Conservation (phyloP, 2,329 filamentous ascomycete species). For the Apiospora marii region DNA sequence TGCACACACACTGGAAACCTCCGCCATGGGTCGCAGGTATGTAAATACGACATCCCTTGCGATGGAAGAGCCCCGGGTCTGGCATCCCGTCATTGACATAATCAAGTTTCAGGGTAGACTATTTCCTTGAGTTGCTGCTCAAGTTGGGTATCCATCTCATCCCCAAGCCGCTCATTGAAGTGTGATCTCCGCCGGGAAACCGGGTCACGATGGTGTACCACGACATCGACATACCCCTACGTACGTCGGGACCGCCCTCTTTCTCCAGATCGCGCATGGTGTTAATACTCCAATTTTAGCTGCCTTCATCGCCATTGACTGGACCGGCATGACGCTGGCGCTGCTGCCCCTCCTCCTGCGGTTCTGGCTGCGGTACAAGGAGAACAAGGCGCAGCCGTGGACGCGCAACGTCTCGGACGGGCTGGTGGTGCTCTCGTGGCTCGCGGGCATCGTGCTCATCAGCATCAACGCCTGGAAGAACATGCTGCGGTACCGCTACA, state of each 20-base stretch:
- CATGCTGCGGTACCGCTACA: conserved; percentile 31
- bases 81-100: neutral
- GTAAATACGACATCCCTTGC: neutral
- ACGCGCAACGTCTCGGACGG: conserved; percentile 34
- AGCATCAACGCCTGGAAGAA: conserved; percentile 38
- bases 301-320: conserved; percentile 39
- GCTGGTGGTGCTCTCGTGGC: conserved; percentile 34
- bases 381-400: conserved; percentile 29
- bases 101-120: neutral
- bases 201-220: conserved; percentile 30
- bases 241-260: conserved; percentile 24
- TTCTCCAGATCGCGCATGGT: neutral
- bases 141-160: no score
- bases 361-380: conserved; percentile 35
- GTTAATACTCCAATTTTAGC: conserved; percentile 28
- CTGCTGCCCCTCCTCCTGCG: conserved; percentile 35
- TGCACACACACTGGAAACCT: no score
- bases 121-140: no score
- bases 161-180: neutral
- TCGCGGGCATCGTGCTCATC: conserved; percentile 35
- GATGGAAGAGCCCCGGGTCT: neutral
- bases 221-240: conserved; percentile 34
- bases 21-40: neutral
- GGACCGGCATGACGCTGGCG: conserved; percentile 34
- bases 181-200: neutral